Evolutionary conservation across 2,329 filamentous ascomycete species (phyloP), one percentile per base, ranked within the genome.

Genomic region (Colletotrichum sp.): DNA sequence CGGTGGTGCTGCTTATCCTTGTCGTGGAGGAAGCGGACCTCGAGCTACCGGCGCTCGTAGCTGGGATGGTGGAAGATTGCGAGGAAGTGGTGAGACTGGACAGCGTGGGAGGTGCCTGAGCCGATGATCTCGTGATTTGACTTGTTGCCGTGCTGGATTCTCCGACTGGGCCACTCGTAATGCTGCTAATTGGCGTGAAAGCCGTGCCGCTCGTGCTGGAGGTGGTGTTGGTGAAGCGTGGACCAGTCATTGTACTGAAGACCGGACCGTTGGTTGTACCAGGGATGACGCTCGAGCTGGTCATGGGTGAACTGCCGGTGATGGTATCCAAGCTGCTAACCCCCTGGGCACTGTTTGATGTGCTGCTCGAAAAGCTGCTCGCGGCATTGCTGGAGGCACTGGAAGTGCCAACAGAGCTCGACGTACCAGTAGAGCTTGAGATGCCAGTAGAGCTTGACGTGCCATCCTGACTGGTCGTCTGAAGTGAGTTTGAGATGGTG

Each of bases 31-130:
- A 49, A 49, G 39, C 18, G 39, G 39, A 7, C 16, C 5, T 49
- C 39, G 9, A 49, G 18, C 39, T 49, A 6, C 39, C 39, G 0
- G 39, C 16, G 16, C 44, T 52, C 12, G 44, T 52, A 21, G 1
- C 10, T 24, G n/a, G n/a, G 0, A 52, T 21, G 44, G n/a, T 13
- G n/a, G 44, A 3, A 0, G 44, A 13, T 52, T 0, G n/a, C 0
- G n/a, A 52, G 10, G n/a, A 0, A 13, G 10, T 21, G 10, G 6
- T 24, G 6, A 5, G n/a, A 24, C 44, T 13, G 10, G 44, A 13
- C 0, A 0, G 44, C 44, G n/a, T 0, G 44, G 44, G n/a, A 13
- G n/a, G 6, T 24, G n/a, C 8, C 12, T 13, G 44, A 24, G n/a
- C 44, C 3, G 44, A 21, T 52, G 44, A n/a, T 0, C 39, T 49